Conservation (phyloP, 23 red algal genomes). For the Cyanidioschyzon merolae region DNA sequence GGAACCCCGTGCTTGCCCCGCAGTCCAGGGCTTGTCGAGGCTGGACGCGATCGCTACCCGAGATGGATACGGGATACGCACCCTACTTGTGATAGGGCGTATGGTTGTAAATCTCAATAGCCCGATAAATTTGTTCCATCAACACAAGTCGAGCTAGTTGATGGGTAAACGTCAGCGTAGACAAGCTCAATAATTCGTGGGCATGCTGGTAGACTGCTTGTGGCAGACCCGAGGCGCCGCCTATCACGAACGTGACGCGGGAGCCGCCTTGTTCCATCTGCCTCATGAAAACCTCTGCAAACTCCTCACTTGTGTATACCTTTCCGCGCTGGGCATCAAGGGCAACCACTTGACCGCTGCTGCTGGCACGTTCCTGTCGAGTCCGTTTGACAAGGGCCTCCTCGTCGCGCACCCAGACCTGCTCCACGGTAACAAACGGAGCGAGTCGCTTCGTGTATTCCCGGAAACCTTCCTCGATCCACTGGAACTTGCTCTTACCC, state of each 20-base stretch:
- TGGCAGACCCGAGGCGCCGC: constrained; percentile 51
- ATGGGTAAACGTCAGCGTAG: constrained; percentile 71
- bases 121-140: constrained; percentile 74
- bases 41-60: no score
- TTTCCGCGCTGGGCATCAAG: background rate
- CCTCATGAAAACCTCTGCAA: constrained; percentile 37
- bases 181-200: constrained; percentile 39
- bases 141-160: constrained; percentile 71
- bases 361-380: background rate
- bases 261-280: constrained; percentile 30
- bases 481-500: background rate
- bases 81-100: constrained; percentile 65
- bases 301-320: constrained; percentile 27
- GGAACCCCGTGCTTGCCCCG: no score
- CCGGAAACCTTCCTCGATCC: background rate
- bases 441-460: background rate
- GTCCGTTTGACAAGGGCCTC: background rate
- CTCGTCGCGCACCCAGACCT: background rate
- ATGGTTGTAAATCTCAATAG: constrained; percentile 56
- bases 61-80: no score
- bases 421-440: background rate
- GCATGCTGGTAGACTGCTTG: background rate
- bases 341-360: background rate
- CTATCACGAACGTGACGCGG: constrained; percentile 52
- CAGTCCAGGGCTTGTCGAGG: no score